Evolutionary conservation across 805 yeast genomes (phyloP).

Genomic region (Kodamaea kakaduensis): DNA sequence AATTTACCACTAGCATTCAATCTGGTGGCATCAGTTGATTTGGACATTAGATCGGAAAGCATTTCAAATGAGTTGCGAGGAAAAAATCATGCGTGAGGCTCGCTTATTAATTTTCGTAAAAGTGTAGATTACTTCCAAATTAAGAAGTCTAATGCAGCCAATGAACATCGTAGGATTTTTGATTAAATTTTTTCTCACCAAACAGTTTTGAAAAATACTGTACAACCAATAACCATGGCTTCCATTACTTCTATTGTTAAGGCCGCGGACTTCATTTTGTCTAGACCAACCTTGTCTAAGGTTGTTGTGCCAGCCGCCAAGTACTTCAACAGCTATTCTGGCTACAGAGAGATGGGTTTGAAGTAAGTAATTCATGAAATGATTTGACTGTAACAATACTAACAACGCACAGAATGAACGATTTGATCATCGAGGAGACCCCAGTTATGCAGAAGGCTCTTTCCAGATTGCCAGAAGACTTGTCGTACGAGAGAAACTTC

Average conservation of each 20-base stretch:
- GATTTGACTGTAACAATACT: constrained; percentile 15
- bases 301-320: constrained; percentile 77
- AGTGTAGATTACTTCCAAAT: constrained; percentile 14
- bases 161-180: constrained; percentile 20
- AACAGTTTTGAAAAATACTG: constrained; percentile 4
- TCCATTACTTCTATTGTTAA: constrained; percentile 68
- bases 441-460: constrained; percentile 84
- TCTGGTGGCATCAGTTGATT: no score
- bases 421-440: constrained; percentile 81
- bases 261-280: constrained; percentile 73
- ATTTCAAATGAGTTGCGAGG: not conserved
- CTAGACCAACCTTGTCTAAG: constrained; percentile 73
- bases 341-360: constrained; percentile 94
- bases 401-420: constrained; percentile 57
- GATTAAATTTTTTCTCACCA: constrained; percentile 10
- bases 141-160: constrained; percentile 27
- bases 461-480: constrained; percentile 78
- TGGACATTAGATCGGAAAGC: no score
- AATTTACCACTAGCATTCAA: no score
- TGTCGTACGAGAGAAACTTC: constrained; percentile 85
- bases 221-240: constrained; percentile 39
- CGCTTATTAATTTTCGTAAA: not conserved
- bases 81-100: no score
- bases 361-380: constrained; percentile 33
- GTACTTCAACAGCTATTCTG: constrained; percentile 67